Evolutionary conservation across 1,284 basidiomycete species (phyloP).

Genomic region (Exsudoporus floridanus): DNA sequence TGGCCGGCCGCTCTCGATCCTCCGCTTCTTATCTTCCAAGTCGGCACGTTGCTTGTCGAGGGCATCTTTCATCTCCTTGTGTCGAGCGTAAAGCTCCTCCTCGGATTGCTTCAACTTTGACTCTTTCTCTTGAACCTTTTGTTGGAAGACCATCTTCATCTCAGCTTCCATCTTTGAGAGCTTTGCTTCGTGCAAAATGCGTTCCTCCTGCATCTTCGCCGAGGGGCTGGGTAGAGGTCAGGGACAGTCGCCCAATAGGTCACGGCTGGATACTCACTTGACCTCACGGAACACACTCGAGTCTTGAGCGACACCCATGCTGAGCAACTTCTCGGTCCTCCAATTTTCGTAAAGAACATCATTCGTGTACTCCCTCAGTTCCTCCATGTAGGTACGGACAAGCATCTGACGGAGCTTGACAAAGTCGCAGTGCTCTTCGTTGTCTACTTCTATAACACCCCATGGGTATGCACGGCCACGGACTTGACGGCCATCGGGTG

Average conservation of each 20-base stretch:
- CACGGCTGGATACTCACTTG: conserved; percentile 66
- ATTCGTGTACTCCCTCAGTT: conserved; percentile 93
- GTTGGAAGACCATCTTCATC: conserved; percentile 99
- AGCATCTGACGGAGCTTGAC: conserved; percentile 99
- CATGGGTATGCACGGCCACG: conserved; percentile 94
- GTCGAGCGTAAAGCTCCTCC: conserved; percentile 95
- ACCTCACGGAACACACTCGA: conserved; percentile 97
- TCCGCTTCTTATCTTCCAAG: conserved; percentile 97
- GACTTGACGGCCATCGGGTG: conserved; percentile 84
- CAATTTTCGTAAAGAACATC: conserved; percentile 94
- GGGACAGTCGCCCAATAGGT: conserved; percentile 4
- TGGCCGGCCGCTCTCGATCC: conserved; percentile 91
- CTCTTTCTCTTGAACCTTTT: conserved; percentile 98
- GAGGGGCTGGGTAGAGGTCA: conserved; percentile 66
- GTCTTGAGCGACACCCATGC: conserved; percentile 96
- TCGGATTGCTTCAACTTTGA: conserved; percentile 97
- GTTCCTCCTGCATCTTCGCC: conserved; percentile 92
- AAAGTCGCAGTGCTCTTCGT: conserved; percentile 97
- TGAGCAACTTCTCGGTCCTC: conserved; percentile 89
- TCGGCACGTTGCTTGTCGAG: conserved; percentile 95
- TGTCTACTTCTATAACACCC: conserved; percentile 98
- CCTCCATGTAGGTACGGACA: conserved; percentile 97
- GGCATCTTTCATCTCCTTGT: conserved; percentile 98
- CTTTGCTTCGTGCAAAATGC: conserved; percentile 90
- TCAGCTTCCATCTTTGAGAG: conserved; percentile 98